Conservation (phyloP, 768 basidiomycete species). For the Solioccasus polychromus region DNA sequence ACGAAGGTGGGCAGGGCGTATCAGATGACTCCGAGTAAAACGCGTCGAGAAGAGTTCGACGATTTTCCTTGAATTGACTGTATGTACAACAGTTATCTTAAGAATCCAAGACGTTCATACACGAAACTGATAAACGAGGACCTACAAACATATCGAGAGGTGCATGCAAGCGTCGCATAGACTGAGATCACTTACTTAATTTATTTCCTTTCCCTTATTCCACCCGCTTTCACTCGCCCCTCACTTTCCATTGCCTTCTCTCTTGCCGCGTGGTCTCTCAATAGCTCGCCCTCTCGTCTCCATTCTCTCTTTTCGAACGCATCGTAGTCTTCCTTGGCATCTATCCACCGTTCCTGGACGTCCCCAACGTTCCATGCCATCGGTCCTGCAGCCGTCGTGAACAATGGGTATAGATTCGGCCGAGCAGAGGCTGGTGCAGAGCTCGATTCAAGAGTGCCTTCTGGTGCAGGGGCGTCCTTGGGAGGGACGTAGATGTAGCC, state of each 20-base stretch:
- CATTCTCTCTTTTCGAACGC: slow-evolving; percentile 75
- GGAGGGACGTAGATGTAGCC: slow-evolving; percentile 87
- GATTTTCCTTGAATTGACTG: neutral
- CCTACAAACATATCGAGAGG: neutral
- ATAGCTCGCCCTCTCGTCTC: slow-evolving; percentile 65
- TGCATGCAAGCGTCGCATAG: neutral
- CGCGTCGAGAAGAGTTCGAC: neutral
- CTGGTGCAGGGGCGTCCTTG: slow-evolving; percentile 29
- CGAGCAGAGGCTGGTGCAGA: slow-evolving; percentile 39
- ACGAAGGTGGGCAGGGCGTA: too few relatives aligned
- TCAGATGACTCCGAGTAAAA: slow-evolving; percentile 9
- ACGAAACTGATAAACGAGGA: neutral
- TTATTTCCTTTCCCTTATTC: slow-evolving; percentile 25
- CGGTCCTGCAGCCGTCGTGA: slow-evolving; percentile 61
- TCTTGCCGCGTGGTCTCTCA: slow-evolving; percentile 23
- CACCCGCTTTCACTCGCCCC: slow-evolving; percentile 3
- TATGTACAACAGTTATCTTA: neutral
- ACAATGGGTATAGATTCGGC: slow-evolving; percentile 66
- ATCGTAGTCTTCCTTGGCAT: slow-evolving; percentile 78
- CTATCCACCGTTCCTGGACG: slow-evolving; percentile 94
- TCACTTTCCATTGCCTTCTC: slow-evolving; percentile 8
- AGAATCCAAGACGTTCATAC: neutral
- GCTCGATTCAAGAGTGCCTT: slow-evolving; percentile 30
- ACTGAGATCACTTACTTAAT: slow-evolving; percentile 1
- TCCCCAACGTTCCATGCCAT: slow-evolving; percentile 60